Base-by-base conservation (phyloP, 176 grass and related monocot species). In the Carex cristatella region DNA sequence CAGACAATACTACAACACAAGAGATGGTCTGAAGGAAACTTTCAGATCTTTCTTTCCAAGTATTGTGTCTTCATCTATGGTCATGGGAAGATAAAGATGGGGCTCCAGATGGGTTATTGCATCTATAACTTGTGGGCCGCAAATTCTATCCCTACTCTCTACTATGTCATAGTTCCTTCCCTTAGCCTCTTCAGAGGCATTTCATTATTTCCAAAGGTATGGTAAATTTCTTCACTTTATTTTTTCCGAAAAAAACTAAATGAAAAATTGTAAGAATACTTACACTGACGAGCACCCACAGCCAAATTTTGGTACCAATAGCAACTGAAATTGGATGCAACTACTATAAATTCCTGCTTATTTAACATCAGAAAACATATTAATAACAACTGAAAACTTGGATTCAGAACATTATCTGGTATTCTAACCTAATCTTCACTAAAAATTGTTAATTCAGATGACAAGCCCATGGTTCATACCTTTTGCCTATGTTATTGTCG, bases 1-100 rank as follows among this genome's bases (percentile, higher is more conserved):
- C 87, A 94, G 44, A 88, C 89, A 13, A 23, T 94, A 49, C n/a
- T 97, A 77, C 94, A 97, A n/a, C 89, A 93, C 82, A 94, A 93
- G 78, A 88, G 94, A 89, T 94, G 90, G 90, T 87, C 89, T 16
- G 92, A 91, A 81, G 94, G 94, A 37, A 79, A 91, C 61, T 79
- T 92, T 6, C 59, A 83, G 1, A 90, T 93, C 60, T 82, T 91
- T 64, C 62, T 91, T 70, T 97, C 94, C 3, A 91, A 91, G 73
- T 82, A 93, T 85, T 91, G 92, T 11, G 5, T 86, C 55, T 90
- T 94, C 90, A 35, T 93, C 2, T 85, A 79, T 60, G 94, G 87
- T 1, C 90, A 69, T 69, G 89, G 94, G 40, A 94, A 93, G 55
- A 88, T 85, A 8, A 93, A 73, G 56, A 37, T 97, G 0, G 79